phyloP scores from a whole-genome alignment of 2,329 filamentous ascomycete genomes.

The Helicocarpus griseus region DNA sequence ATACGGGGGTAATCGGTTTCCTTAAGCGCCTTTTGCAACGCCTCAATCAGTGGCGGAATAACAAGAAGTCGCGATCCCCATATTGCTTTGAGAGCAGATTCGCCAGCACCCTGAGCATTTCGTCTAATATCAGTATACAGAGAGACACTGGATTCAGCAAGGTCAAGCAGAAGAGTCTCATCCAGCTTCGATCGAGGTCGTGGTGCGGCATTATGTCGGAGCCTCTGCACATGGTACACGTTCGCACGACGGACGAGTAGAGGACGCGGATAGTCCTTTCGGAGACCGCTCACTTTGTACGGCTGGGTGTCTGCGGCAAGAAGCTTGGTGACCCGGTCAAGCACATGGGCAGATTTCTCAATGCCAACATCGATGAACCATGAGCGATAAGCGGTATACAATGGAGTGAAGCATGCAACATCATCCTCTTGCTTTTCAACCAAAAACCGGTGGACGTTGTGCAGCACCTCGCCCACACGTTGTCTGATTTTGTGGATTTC shows the following conservation, averaged over 20 bases:
- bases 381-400: constrained; percentile 85
- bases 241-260: constrained; percentile 88
- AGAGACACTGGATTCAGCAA: constrained; percentile 82
- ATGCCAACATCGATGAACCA: constrained; percentile 98
- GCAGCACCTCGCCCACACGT: constrained; percentile 68
- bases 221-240: constrained; percentile 86
- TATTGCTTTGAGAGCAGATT: constrained; percentile 85
- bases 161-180: constrained; percentile 70
- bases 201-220: constrained; percentile 85
- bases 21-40: constrained; percentile 67
- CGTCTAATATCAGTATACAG: constrained; percentile 92
- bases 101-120: constrained; percentile 81
- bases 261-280: constrained; percentile 86
- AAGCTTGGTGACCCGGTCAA: constrained; percentile 77
- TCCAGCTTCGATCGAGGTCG: constrained; percentile 85
- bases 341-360: constrained; percentile 83
- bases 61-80: constrained; percentile 81
- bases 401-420: constrained; percentile 83
- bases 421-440: constrained; percentile 83
- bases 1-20: constrained; percentile 79
- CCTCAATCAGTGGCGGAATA: constrained; percentile 74
- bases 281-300: constrained; percentile 86
- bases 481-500: constrained; percentile 74
- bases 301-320: constrained; percentile 79
- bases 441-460: constrained; percentile 76